Evolutionary conservation across 2,329 filamentous ascomycete species (phyloP), one percentile per base, ranked within the genome.

Genomic region (Ophiostoma novo-ulmi): DNA sequence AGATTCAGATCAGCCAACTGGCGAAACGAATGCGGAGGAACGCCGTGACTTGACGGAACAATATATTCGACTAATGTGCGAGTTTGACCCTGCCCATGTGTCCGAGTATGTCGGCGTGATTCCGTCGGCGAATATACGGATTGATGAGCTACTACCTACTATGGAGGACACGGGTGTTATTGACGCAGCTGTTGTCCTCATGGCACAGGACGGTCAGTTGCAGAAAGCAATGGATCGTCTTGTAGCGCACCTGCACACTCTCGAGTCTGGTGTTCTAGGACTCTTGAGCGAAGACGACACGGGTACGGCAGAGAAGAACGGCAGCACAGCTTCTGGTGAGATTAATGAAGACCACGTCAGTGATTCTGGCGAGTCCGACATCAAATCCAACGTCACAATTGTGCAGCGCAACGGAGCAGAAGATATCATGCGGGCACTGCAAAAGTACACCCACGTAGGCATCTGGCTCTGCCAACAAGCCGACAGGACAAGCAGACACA

Each of bases 401-500:
- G 67, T 74, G 14, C 71, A 73, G 70, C 72, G 70, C 1, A 87
- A 90, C 73, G 87, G 91, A 0, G 87, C 90, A 0, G 87, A 90
- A 70, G 90, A 94, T 71, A 83, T 97, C 1, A 83, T 97, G 4
- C 86, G 88, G 71, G 89, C 90, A 0, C 81, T 99, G 22, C 89
- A 96, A 73, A 97, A 97, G 78, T 98, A 97, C 79, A 88, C 90
- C 1, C 90, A 93, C 74, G 92, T 99, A 1, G 95, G 96, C 17
- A 94, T 97, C 68, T 99, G 95, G 95, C 83, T 99, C 14, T 98
- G 95, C 75, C 92, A 96, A 79, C 88, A 90, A 1, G 93, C 88
- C 67, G 91, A 90, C 76, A 86, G 85, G 0, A 79, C 82, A 1
- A 41, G 6, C 22, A 55, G 52, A 39, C 5, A 22, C 11, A 26